phyloP scores from a whole-genome alignment of 208 protist species.

The Wallacemonas sp. region DNA sequence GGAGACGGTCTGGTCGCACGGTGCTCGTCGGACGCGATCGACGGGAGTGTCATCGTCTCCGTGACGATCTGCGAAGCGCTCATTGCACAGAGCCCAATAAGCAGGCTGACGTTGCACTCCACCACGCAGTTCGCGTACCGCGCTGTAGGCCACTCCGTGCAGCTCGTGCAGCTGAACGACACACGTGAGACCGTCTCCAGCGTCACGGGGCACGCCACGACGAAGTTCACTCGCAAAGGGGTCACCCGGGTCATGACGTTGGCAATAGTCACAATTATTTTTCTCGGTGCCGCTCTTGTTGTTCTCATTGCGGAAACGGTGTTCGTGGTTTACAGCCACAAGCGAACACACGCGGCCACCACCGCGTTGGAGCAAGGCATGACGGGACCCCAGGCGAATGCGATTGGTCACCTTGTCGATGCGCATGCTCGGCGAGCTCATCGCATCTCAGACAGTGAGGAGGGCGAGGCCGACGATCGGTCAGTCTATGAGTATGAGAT shows the following conservation, averaged over 20 bases:
- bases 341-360: neutral
- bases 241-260: neutral
- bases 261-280: neutral
- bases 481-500: constrained; percentile 5
- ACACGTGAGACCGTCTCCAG: neutral
- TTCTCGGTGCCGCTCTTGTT: neutral
- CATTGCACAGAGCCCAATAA: neutral
- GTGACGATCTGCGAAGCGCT: neutral
- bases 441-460: neutral
- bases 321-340: neutral
- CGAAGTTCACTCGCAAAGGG: neutral
- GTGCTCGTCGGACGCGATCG: neutral
- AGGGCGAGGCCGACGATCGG: neutral
- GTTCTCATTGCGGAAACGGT: neutral
- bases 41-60: neutral
- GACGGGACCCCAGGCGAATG: neutral
- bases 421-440: neutral
- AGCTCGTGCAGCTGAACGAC: neutral
- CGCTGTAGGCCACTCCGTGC: neutral
- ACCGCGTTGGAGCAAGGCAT: neutral
- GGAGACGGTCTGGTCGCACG: no score
- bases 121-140: neutral
- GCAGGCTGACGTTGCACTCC: neutral
- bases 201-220: neutral
- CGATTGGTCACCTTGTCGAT: neutral